A percentile compares a stretch with the other conserved stretches of the same genome.
Conservation (phyloP, 2,329 filamentous ascomycete genomes). For the Nemania sp. region DNA sequence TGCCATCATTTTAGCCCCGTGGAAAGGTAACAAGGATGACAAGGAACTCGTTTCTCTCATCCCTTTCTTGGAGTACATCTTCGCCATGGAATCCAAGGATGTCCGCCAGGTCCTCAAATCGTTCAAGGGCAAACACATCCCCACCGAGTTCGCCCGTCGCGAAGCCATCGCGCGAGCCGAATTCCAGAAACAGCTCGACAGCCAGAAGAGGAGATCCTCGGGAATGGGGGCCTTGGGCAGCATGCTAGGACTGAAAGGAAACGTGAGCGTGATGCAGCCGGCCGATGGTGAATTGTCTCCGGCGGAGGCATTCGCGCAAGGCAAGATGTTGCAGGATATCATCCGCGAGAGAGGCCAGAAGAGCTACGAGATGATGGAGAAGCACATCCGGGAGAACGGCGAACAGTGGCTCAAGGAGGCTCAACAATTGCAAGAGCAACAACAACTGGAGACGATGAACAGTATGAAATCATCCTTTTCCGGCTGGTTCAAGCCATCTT, state of each 20-base stretch:
- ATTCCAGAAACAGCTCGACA: slow-evolving; percentile 77
- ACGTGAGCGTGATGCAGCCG: slow-evolving; percentile 63
- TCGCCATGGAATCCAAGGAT: slow-evolving; percentile 89
- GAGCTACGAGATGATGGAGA: slow-evolving; percentile 87
- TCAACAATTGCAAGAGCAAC: slow-evolving; percentile 83
- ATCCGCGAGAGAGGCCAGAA: slow-evolving; percentile 89
- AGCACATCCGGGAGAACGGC: slow-evolving; percentile 89
- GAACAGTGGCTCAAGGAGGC: slow-evolving; percentile 97
- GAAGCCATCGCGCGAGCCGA: slow-evolving; percentile 84
- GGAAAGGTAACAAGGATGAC: slow-evolving; percentile 83
- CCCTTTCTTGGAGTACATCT: slow-evolving; percentile 96
- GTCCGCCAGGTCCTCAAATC: slow-evolving; percentile 85
- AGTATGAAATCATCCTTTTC: slow-evolving; percentile 83
- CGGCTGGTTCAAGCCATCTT: slow-evolving; percentile 52
- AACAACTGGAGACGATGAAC: slow-evolving; percentile 87
- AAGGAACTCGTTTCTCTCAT: slow-evolving; percentile 87
- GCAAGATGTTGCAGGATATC: slow-evolving; percentile 96
- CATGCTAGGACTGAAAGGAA: slow-evolving; percentile 77
- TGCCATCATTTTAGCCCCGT: slow-evolving; percentile 87
- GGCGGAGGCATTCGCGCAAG: slow-evolving; percentile 79
- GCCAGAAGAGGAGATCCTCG: slow-evolving; percentile 65
- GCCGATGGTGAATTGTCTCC: slow-evolving; percentile 71
- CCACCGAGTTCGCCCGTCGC: slow-evolving; percentile 84
- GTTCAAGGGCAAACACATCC: slow-evolving; percentile 87
- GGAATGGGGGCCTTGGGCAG: slow-evolving; percentile 71